Evolutionary conservation across 2,329 filamentous ascomycete species (phyloP).

Genomic region (Curvularia sp.): DNA sequence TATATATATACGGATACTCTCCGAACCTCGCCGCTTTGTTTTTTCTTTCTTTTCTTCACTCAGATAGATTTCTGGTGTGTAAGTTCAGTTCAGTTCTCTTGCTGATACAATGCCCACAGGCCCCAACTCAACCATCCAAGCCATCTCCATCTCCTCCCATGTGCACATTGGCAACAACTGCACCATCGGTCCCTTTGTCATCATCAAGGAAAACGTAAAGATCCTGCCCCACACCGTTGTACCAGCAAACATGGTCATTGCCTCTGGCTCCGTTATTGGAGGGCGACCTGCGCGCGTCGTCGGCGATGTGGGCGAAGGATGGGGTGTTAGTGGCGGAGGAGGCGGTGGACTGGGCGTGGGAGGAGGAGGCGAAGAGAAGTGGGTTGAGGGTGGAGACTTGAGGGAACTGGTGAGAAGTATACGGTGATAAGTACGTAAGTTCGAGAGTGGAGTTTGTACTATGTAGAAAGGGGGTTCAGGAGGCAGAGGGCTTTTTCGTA

Average conservation of each 20-base stretch:
- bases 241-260: conserved; percentile 87
- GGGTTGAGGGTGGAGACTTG: conserved; percentile 59
- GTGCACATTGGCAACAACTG: conserved; percentile 82
- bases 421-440: conserved; percentile 24
- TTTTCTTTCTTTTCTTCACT: too few species aligned
- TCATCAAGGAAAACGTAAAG: conserved; percentile 91
- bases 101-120: conserved; percentile 30
- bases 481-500: background rate
- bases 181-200: conserved; percentile 83
- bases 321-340: conserved; percentile 52
- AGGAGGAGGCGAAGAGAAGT: conserved; percentile 53
- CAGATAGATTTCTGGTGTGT: too few species aligned
- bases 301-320: conserved; percentile 60
- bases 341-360: conserved; percentile 47
- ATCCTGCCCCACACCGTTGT: conserved; percentile 85
- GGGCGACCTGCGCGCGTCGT: conserved; percentile 56
- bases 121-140: conserved; percentile 73
- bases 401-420: conserved; percentile 58
- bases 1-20: background rate
- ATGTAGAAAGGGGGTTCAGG: too few species aligned
- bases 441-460: too few species aligned
- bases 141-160: conserved; percentile 82
- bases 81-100: too few species aligned
- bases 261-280: conserved; percentile 90
- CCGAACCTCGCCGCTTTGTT: too few species aligned